Evolutionary conservation across 352 stramenopile genomes (phyloP).

Genomic region (Pythium utonaiense): DNA sequence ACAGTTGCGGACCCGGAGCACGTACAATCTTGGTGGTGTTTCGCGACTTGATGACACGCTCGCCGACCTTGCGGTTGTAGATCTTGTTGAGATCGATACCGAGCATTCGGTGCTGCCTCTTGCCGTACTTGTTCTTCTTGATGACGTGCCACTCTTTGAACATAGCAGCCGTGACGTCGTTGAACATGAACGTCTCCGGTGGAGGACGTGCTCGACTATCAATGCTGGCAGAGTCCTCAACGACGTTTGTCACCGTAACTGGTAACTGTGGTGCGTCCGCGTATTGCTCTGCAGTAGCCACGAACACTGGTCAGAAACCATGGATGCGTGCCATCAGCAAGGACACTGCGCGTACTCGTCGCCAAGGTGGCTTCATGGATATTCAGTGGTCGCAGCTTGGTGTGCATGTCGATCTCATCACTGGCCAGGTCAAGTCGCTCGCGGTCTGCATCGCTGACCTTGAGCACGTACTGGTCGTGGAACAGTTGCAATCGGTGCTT

Average conservation of each 20-base stretch:
- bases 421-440: slow-evolving; percentile 76
- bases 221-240: slow-evolving; percentile 64
- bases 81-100: slow-evolving; percentile 88
- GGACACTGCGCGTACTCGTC: slow-evolving; percentile 54
- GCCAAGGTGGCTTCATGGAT: slow-evolving; percentile 85
- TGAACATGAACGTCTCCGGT: slow-evolving; percentile 89
- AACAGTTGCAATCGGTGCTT: slow-evolving; percentile 84
- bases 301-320: background rate
- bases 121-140: slow-evolving; percentile 91
- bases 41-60: slow-evolving; percentile 85
- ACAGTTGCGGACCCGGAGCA: slow-evolving; percentile 8
- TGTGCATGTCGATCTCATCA: slow-evolving; percentile 88
- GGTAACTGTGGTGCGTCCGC: slow-evolving; percentile 76
- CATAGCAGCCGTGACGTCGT: slow-evolving; percentile 86
- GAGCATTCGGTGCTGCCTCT: slow-evolving; percentile 86
- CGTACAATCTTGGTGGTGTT: slow-evolving; percentile 89
- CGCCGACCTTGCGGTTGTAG: slow-evolving; percentile 89
- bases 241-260: slow-evolving; percentile 54
- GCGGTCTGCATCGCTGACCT: slow-evolving; percentile 82
- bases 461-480: slow-evolving; percentile 87
- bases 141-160: slow-evolving; percentile 90
- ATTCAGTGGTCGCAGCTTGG: slow-evolving; percentile 75
- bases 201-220: slow-evolving; percentile 67
- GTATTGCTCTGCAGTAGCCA: slow-evolving; percentile 66
- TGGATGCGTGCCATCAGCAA: too few species aligned